A percentile compares a stretch with the other conserved stretches of the same genome.
Evolutionary conservation across 805 yeast genomes (phyloP).

Genomic region (Pichia kluyveri): DNA sequence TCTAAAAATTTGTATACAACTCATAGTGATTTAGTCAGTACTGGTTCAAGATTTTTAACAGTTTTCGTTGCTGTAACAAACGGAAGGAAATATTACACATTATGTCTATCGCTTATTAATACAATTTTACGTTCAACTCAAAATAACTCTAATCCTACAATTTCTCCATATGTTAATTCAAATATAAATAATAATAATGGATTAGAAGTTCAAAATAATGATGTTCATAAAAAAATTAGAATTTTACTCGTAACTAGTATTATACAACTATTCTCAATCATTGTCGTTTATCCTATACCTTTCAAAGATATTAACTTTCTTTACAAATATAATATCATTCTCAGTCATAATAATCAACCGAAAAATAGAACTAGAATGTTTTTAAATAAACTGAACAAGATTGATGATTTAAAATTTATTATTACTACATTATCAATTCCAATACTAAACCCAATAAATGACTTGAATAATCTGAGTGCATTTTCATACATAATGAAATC

Average conservation of each 20-base stretch:
- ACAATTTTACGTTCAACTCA: slow-evolving; percentile 43
- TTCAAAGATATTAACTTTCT: slow-evolving; percentile 31
- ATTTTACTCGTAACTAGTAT: slow-evolving; percentile 42
- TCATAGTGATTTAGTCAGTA: slow-evolving; percentile 31
- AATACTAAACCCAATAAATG: slow-evolving; percentile 34
- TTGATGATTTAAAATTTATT: slow-evolving; percentile 43
- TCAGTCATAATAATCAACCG: slow-evolving; percentile 11
- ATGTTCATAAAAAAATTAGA: slow-evolving; percentile 32
- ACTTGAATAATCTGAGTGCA: slow-evolving; percentile 10
- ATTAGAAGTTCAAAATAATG: slow-evolving; percentile 23
- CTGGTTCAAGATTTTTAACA: slow-evolving; percentile 57
- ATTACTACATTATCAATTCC: slow-evolving; percentile 39
- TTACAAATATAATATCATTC: slow-evolving; percentile 25
- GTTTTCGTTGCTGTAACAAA: slow-evolving; percentile 43
- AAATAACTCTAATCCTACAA: slow-evolving; percentile 13
- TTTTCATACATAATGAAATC: slow-evolving; percentile 20
- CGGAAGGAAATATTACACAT: slow-evolving; percentile 37
- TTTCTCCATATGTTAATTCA: background rate
- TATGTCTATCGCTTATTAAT: slow-evolving; percentile 66
- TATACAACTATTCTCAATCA: slow-evolving; percentile 50
- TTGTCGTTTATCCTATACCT: slow-evolving; percentile 60
- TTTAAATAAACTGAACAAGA: slow-evolving; percentile 45
- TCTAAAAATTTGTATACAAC: slow-evolving; percentile 52
- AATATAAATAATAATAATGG: slow-evolving; percentile 31
- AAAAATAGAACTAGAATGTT: slow-evolving; percentile 41